Base-by-base conservation (phyloP, 176 grass and related monocot species). In the Zizania latifolia region DNA sequence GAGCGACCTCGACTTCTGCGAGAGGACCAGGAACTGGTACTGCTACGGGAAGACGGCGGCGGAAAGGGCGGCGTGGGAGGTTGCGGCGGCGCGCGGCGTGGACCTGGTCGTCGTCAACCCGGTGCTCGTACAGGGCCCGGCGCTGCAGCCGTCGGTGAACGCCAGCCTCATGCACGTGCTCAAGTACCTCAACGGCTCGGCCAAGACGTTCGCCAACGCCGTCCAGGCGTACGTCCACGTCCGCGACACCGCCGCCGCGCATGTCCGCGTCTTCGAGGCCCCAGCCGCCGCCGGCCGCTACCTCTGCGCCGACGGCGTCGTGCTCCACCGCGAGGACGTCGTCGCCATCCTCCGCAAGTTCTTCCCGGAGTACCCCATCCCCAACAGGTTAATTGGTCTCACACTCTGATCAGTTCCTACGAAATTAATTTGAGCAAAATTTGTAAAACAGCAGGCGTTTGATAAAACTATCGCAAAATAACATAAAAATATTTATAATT, bases 151-250 rank as follows among this genome's bases (percentile, higher is more conserved):
- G 78, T 11, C 81, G 40, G 84, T 96, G 69, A 96, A 92, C 79
- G 92, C 92, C 37, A 96, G 92, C 89, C 58, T 84, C 1, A 27
- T 32, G 60, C 92, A 96, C 92, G 62, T 96, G 24, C 75, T 92
- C 78, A 96, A 96, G 76, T 96, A 92, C 81, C 84, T 96, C 3
- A 22, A 89, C 70, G 93, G 93, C 4, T 80, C 93, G 10, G 81
- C 11, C 10, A 67, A 45, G 58, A 91, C 68, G 51, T 96, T 50
- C 86, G 74, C 78, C 68, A 96, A 96, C 84, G 93, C 93, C 28
- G 89, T 92, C 38, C 93, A 96, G 82, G 93, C 81, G 1, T 96
- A 96, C 84, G 93, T 96, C 17, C 80, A 96, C 82, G 93, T 96
- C 41, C 84, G 85, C 22, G 93, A 96, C 89, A 65, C 81, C 28